Evolutionary conservation across 2,329 filamentous ascomycete species (phyloP).

Genomic region (Epichloe brachyelytri): DNA sequence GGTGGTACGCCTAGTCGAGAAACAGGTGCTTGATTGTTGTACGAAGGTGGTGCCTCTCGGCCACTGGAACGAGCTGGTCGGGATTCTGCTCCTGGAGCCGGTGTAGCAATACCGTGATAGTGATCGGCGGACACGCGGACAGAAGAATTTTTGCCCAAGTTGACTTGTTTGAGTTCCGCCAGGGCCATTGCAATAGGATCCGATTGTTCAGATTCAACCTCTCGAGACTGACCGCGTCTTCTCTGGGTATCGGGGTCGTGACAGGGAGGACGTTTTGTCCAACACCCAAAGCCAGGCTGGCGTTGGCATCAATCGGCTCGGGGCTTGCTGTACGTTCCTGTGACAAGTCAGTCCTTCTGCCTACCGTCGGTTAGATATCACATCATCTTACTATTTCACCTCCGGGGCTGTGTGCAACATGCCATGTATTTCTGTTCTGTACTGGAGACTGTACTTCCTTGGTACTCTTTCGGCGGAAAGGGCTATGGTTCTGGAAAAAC

Average conservation of each 20-base stretch:
- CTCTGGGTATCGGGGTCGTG: conserved; percentile 54
- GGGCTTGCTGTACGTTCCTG: conserved; percentile 48
- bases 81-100: conserved; percentile 42
- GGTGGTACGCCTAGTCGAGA: conserved; percentile 78
- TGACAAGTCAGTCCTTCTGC: conserved; percentile 5
- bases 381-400: conserved; percentile 4
- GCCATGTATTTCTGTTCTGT: conserved; percentile 48
- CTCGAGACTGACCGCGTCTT: conserved; percentile 15
- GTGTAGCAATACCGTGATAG: conserved; percentile 86
- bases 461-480: conserved; percentile 85
- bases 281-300: conserved; percentile 84
- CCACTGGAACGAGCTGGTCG: conserved; percentile 29
- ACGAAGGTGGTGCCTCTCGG: conserved; percentile 56
- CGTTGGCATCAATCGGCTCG: conserved; percentile 80
- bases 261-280: conserved; percentile 96
- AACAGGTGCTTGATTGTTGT: conserved; percentile 52
- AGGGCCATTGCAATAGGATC: conserved; percentile 90
- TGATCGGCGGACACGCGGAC: conserved; percentile 87
- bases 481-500: conserved; percentile 87
- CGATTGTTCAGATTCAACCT: conserved; percentile 41
- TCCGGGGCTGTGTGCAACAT: conserved; percentile 20
- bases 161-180: conserved; percentile 79
- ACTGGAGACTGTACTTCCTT: conserved; percentile 44
- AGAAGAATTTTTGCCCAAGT: conserved; percentile 62
- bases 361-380: neutral